Base-by-base conservation (phyloP, 768 basidiomycete species). In the Cystobasidium ongulense region DNA sequence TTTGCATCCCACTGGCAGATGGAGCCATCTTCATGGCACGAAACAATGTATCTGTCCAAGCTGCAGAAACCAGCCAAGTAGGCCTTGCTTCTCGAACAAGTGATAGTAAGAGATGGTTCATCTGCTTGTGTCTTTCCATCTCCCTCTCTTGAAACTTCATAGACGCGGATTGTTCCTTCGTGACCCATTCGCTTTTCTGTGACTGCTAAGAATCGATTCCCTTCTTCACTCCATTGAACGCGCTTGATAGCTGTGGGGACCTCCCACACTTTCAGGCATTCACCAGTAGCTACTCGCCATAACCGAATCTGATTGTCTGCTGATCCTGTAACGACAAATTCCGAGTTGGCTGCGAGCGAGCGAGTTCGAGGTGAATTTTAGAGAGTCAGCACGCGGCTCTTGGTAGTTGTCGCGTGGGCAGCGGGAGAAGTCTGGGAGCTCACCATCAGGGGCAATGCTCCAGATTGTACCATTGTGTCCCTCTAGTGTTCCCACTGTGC, bases 181-280 rank as follows among this genome's bases (percentile, higher is more conserved):
- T 87, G 82, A 0, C 95, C 96, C 90, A 93, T 93, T 70, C 96
- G 89, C 82, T 96, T 93, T 82, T 98, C 96, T 1, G 96, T 98
- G 78, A 97, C 91, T 80, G 91, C 92, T 29, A 97, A 88, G 38
- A 98, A 84, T 78, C 75, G 80, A 76, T 67, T 85, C 79, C 90
- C 91, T 78, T 90, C 88, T 72, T 90, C 89, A 81, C 86, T 92
- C 85, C 95, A 97, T 7, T 88, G 86, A 27, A 98, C 95, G 54
- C 95, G 85, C 85, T 97, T 98, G 77, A 99, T 91, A 3, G 96
- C 96, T 0, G 95, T 98, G 39, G 91, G 90, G 85, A 96, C 97
- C 81, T 98, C 95, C 96, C 96, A 99, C 1, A 86, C 89, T 81
- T 88, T 91, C 54, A 99, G 84, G 80, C 91, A 93, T 82, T 96